These are phyloP conservation scores for Cystobasidium slooffiae DNA, from an alignment of 1,284 basidiomycete species.

Conservation along the genomic window DNA sequence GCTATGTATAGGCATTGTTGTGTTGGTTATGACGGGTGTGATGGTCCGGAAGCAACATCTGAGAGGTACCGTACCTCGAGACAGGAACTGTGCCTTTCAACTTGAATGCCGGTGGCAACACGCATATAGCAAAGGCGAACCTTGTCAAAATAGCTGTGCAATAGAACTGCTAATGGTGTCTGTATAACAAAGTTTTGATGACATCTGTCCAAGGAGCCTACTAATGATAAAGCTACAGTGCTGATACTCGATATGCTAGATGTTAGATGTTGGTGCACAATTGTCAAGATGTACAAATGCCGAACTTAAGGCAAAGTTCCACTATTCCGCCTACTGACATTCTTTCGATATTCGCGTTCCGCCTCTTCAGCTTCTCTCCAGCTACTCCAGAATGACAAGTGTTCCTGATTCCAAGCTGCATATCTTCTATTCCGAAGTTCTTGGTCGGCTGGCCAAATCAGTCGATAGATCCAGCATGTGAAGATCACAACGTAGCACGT, in stretches of 20 bases:
- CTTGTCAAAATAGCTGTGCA: too few relatives aligned
- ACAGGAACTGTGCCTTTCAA: too few relatives aligned
- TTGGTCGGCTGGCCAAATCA: conserved; percentile 24
- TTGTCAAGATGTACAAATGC: neutral
- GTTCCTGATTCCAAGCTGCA: conserved; percentile 27
- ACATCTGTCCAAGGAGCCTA: too few relatives aligned
- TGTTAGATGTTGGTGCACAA: neutral
- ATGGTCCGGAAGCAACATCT: neutral
- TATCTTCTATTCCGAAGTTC: conserved; percentile 5
- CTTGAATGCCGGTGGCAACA: too few relatives aligned
- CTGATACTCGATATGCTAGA: too few relatives aligned
- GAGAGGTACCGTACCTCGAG: too few relatives aligned
- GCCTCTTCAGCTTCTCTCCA: conserved; percentile 34
- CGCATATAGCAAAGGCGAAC: too few relatives aligned
- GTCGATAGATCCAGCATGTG: conserved; percentile 32
- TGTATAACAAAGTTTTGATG: too few relatives aligned
- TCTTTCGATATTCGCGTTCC: conserved; percentile 16
- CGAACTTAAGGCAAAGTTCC: neutral
- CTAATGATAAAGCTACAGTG: too few relatives aligned
- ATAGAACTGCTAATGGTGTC: too few relatives aligned
- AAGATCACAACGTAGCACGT: conserved; percentile 22
- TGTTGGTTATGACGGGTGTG: neutral
- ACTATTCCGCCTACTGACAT: neutral
- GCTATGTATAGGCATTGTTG: too few relatives aligned
- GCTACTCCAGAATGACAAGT: conserved; percentile 36